Evolutionary conservation across 2,329 filamentous ascomycete species (phyloP).

Genomic region (Cercospora beticola): DNA sequence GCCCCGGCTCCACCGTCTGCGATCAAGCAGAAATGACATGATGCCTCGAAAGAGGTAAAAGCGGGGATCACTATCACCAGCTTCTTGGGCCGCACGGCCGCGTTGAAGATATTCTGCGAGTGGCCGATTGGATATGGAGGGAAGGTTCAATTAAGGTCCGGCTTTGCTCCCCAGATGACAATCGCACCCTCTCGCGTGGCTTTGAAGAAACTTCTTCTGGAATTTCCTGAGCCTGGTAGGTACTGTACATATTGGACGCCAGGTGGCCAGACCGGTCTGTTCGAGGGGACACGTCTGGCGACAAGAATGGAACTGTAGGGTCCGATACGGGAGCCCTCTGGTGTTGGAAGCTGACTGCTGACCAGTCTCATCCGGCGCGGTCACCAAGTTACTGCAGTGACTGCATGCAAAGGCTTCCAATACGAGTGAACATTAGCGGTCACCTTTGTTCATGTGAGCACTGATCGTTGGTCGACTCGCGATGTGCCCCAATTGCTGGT

Average conservation of each 20-base stretch:
- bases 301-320: neutral
- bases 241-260: neutral
- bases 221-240: neutral
- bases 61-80: neutral
- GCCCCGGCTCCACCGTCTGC: neutral
- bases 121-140: neutral
- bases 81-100: neutral
- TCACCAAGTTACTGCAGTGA: neutral
- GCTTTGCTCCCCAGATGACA: neutral
- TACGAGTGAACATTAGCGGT: neutral
- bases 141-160: conserved; percentile 2
- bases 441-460: neutral
- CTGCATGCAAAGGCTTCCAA: neutral
- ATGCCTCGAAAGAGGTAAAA: neutral
- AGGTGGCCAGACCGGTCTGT: neutral
- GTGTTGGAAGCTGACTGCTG: neutral
- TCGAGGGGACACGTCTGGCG: neutral
- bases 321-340: neutral
- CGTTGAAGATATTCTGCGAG: neutral
- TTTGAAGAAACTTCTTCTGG: neutral
- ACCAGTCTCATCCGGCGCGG: neutral
- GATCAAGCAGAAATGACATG: neutral
- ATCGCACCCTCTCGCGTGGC: neutral
- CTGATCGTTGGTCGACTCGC: neutral
- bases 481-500: neutral